Evolutionary conservation across 768 basidiomycete genomes (phyloP).

Genomic region (Lepiota venenata): DNA sequence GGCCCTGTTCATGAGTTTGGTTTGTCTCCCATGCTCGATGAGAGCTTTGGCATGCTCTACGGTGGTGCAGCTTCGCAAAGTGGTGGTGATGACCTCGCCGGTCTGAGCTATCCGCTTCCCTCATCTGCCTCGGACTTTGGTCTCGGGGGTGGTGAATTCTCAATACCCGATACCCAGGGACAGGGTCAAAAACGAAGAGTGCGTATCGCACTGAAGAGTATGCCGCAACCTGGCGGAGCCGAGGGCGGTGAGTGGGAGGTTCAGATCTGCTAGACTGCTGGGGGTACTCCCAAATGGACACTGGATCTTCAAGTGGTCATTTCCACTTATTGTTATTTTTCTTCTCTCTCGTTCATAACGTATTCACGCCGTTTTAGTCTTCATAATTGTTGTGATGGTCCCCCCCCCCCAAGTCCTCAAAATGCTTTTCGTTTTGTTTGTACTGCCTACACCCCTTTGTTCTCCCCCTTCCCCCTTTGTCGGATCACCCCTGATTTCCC

Average conservation of each 20-base stretch:
- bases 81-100: constrained; percentile 5
- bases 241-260: constrained; percentile 82
- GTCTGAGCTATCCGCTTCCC: constrained; percentile 4
- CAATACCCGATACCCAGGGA: constrained; percentile 20
- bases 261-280: constrained; percentile 50
- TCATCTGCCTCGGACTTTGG: constrained; percentile 21
- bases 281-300: constrained; percentile 9
- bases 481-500: constrained; percentile 7
- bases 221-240: constrained; percentile 51
- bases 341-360: background rate
- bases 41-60: constrained; percentile 32
- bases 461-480: constrained; percentile 8
- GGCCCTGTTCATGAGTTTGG: constrained; percentile 33
- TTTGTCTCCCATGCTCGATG: constrained; percentile 28
- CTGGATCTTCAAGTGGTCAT: constrained; percentile 7
- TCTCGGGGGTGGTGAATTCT: constrained; percentile 33
- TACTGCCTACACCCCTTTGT: constrained; percentile 8
- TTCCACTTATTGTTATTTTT: constrained; percentile 9
- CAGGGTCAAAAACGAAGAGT: constrained; percentile 48
- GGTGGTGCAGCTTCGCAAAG: constrained; percentile 15
- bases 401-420: constrained; percentile 1
- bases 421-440: background rate
- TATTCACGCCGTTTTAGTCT: constrained; percentile 8
- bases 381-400: constrained; percentile 8
- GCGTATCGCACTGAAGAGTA: constrained; percentile 62